Evolutionary conservation across 2,329 filamentous ascomycete species (phyloP).

Genomic region (Neonectria faginata): DNA sequence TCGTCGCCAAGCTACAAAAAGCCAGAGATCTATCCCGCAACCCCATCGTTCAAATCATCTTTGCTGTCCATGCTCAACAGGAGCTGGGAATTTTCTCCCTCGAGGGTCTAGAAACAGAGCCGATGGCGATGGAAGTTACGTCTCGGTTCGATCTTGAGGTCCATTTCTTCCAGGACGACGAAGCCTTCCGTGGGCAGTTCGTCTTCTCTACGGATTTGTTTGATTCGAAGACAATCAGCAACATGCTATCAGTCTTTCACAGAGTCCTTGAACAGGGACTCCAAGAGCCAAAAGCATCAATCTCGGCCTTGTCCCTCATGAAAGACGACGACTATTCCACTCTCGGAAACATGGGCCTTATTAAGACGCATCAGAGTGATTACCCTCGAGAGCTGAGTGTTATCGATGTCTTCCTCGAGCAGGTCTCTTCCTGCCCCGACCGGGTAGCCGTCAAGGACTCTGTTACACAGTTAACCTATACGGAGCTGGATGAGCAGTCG

Average conservation of each 20-base stretch:
- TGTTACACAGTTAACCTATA: constrained; percentile 33
- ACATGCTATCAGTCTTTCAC: constrained; percentile 34
- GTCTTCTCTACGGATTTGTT: constrained; percentile 42
- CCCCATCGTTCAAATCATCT: constrained; percentile 31
- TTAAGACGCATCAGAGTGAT: constrained; percentile 26
- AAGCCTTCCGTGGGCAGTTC: constrained; percentile 23
- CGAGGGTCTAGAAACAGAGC: constrained; percentile 33
- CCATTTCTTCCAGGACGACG: constrained; percentile 37
- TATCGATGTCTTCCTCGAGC: constrained; percentile 41
- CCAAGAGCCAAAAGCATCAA: background rate
- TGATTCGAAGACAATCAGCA: constrained; percentile 33
- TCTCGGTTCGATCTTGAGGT: constrained; percentile 44
- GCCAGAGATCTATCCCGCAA: constrained; percentile 30
- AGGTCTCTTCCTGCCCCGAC: constrained; percentile 30
- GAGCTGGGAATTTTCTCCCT: constrained; percentile 33
- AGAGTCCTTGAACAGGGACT: constrained; percentile 34
- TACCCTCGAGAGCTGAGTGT: constrained; percentile 39
- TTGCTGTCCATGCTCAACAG: constrained; percentile 39
- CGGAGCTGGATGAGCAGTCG: constrained; percentile 34
- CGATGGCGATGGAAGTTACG: constrained; percentile 10
- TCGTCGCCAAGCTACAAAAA: constrained; percentile 29
- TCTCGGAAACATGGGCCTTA: constrained; percentile 33
- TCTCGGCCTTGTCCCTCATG: constrained; percentile 23
- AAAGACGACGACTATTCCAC: constrained; percentile 1
- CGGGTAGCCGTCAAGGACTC: constrained; percentile 38